A percentile compares a stretch with the other conserved stretches of the same genome.
Evolutionary conservation across 78 protist genomes (phyloP).

Genomic region (Pigoraptor vietnamica): DNA sequence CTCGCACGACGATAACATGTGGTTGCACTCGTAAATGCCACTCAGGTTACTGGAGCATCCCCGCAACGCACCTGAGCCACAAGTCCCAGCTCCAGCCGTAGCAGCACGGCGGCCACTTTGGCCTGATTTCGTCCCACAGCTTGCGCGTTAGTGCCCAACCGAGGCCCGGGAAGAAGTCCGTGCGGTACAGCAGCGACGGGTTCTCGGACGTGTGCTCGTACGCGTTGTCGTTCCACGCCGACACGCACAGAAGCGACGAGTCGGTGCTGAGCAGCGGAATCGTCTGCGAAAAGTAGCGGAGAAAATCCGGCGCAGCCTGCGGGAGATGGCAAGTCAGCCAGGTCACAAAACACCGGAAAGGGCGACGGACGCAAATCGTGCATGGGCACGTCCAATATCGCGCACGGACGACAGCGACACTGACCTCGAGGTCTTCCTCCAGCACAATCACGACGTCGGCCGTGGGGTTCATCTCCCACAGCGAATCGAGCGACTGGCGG

Average conservation of each 20-base stretch:
- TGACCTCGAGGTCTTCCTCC: slow-evolving; percentile 30
- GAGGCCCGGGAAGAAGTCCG: slow-evolving; percentile 62
- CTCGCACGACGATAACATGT: no score
- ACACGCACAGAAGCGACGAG: slow-evolving; percentile 40
- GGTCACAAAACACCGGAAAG: no score
- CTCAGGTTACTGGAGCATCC: no score
- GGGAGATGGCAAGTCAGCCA: no score
- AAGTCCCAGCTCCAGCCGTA: slow-evolving; percentile 82
- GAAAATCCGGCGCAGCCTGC: slow-evolving; percentile 55
- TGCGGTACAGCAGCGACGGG: slow-evolving; percentile 10
- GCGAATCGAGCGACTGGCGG: background rate
- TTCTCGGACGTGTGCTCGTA: background rate
- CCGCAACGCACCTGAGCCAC: no score
- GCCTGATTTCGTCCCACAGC: slow-evolving; percentile 45
- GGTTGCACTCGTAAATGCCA: no score
- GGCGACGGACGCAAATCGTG: slow-evolving; percentile 34
- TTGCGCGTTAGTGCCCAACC: slow-evolving; percentile 44
- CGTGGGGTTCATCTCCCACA: background rate
- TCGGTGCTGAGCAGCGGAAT: slow-evolving; percentile 33
- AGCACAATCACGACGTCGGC: slow-evolving; percentile 28
- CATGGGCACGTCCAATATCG: background rate
- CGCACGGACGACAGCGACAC: background rate
- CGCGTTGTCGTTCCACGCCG: slow-evolving; percentile 71
- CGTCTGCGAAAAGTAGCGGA: slow-evolving; percentile 41
- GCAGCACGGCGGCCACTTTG: slow-evolving; percentile 58